Evolutionary conservation across 2,329 filamentous ascomycete species (phyloP).

Genomic region (Monosporascus sp.): DNA sequence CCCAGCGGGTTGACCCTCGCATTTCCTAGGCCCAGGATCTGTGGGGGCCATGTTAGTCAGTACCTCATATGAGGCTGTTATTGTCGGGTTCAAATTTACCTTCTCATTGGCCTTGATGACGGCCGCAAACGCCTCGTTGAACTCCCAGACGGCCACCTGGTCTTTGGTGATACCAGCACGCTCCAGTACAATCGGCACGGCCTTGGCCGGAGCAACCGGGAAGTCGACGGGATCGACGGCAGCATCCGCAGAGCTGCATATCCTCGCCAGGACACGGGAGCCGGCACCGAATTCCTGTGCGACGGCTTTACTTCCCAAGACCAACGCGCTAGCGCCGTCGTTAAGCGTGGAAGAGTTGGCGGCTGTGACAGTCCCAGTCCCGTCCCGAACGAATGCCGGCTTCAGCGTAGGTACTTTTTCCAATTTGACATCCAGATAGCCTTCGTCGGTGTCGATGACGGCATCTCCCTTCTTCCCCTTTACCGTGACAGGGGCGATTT

Average conservation of each 20-base stretch:
- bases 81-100: constrained; percentile 34
- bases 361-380: constrained; percentile 85
- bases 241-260: constrained; percentile 82
- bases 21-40: constrained; percentile 74
- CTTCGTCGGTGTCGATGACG: constrained; percentile 77
- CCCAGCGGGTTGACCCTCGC: constrained; percentile 83
- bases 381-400: constrained; percentile 83
- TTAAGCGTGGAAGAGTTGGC: constrained; percentile 93
- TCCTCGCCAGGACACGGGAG: constrained; percentile 79
- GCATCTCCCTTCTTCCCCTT: constrained; percentile 78
- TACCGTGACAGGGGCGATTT: constrained; percentile 83
- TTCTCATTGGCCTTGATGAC: constrained; percentile 94
- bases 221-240: constrained; percentile 91
- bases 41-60: constrained; percentile 6
- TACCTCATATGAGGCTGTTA: not conserved
- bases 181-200: constrained; percentile 82
- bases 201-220: constrained; percentile 85
- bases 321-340: constrained; percentile 86
- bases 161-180: constrained; percentile 86
- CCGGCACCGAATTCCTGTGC: constrained; percentile 72
- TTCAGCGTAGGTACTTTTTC: constrained; percentile 84
- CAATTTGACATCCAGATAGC: constrained; percentile 77
- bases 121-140: constrained; percentile 96
- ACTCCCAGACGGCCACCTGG: constrained; percentile 93
- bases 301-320: constrained; percentile 74